Base-by-base conservation (phyloP, 306 rosid species). In the Trifolium repens region DNA sequence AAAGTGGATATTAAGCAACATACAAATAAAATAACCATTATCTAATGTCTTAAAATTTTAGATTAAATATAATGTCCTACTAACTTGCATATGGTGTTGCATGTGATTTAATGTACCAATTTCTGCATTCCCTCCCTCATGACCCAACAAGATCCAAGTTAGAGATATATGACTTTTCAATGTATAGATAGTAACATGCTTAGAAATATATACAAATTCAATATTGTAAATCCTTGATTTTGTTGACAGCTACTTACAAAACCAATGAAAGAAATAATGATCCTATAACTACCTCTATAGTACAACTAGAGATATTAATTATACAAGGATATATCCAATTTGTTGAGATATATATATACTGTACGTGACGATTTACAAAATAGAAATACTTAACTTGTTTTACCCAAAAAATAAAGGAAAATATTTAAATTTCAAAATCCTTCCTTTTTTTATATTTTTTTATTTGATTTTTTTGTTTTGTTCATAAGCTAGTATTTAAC, bases 401-500 rank as follows among this genome's bases (percentile, higher is more conserved):
- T 11, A 22, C 15, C 34, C 34, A 57, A 57, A 54, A 53, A 54
- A 19, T 8, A 9, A 54, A 19, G 13, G 14, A 17, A 17, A 54
- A 54, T 54, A 54, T 17, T 54, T 54, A 19, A 19, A 54, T 12
- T 52, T 60, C 40, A 52, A 82, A 24, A 43, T 0, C 4, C 14
- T 63, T 13, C 42, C 34, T 2, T 19, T 43, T n/a, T 53, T 5
- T 6, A 43, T 12, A 5, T 32, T 65, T 47, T 4, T 52, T 32
- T 32, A 32, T 32, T 32, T 30, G 4, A 4, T 3, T 16, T 9
- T 60, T 22, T 22, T 22, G 24, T 60, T 60, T 49, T 34, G 3
- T 57, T 61, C 73, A 82, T 46, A 80, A 71, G 82, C 52, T 76
- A 9, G 79, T 59, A 79, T 88, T 87, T 63, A 94, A 72, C 82